Evolutionary conservation across 371 early-diverging fungal genomes (phyloP).

Genomic region (Haplosporangium sp.): DNA sequence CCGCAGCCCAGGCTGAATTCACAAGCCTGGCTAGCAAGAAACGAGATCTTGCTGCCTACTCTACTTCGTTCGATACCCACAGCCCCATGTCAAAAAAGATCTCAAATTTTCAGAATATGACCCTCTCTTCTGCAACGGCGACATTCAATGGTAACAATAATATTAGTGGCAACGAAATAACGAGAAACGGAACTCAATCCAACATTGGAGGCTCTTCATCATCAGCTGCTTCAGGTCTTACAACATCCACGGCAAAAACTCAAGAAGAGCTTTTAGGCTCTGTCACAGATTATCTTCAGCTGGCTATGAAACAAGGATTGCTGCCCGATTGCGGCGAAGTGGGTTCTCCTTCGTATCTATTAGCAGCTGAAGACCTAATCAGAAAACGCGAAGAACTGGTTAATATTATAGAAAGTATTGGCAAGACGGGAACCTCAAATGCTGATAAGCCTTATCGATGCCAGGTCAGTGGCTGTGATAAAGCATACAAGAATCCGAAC

Average conservation of each 20-base stretch:
- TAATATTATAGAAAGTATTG: conserved; percentile 51
- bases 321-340: conserved; percentile 44
- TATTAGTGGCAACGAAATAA: neutral
- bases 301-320: conserved; percentile 49
- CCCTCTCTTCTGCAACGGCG: conserved; percentile 23
- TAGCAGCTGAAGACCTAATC: conserved; percentile 48
- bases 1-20: conserved; percentile 36
- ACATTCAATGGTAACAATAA: conserved; percentile 6
- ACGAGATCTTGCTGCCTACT: conserved; percentile 49
- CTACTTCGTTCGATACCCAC: conserved; percentile 53
- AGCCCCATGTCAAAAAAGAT: conserved; percentile 50
- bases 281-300: conserved; percentile 45
- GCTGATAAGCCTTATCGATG: conserved; percentile 86
- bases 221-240: neutral
- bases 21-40: conserved; percentile 43
- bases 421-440: conserved; percentile 42
- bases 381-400: conserved; percentile 47
- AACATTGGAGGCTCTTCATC: conserved; percentile 7
- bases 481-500: conserved; percentile 97
- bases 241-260: conserved; percentile 1
- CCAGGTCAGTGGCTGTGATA: conserved; percentile 86
- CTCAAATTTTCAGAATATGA: conserved; percentile 36
- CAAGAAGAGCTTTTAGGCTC: conserved; percentile 51
- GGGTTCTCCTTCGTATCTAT: conserved; percentile 30
- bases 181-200: conserved; percentile 5